phyloP scores from a whole-genome alignment of 192 early-diverging fungal genomes.

The Allomyces javanicus region DNA sequence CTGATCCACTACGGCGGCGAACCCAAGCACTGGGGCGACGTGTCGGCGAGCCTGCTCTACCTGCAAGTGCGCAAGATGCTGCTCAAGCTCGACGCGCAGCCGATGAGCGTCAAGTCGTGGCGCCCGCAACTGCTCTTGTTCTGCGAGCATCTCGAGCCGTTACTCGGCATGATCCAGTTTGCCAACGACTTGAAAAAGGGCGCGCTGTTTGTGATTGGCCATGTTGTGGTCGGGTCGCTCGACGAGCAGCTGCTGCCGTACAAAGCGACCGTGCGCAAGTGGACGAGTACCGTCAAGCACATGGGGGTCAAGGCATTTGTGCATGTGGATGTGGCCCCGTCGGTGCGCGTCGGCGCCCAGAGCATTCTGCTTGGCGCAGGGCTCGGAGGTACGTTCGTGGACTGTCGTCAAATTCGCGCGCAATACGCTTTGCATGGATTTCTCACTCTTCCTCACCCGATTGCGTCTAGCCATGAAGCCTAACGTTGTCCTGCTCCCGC shows the following conservation, averaged over 20 bases:
- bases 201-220: slow-evolving; percentile 42
- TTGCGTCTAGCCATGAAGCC: no score
- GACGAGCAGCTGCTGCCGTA: slow-evolving; percentile 25
- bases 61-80: slow-evolving; percentile 53
- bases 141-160: slow-evolving; percentile 35
- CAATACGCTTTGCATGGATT: no score
- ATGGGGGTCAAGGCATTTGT: slow-evolving; percentile 42
- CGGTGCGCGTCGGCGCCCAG: slow-evolving; percentile 27
- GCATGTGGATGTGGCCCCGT: slow-evolving; percentile 27
- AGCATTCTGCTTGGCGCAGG: slow-evolving; percentile 39
- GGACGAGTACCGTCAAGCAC: slow-evolving; percentile 38
- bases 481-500: no score
- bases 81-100: slow-evolving; percentile 35
- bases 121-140: slow-evolving; percentile 45
- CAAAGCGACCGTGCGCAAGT: slow-evolving; percentile 25
- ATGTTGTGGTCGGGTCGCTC: slow-evolving; percentile 35
- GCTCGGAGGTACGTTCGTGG: slow-evolving; percentile 23
- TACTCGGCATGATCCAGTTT: slow-evolving; percentile 36
- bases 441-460: no score
- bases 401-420: no score
- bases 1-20: slow-evolving; percentile 43
- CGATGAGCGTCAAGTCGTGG: slow-evolving; percentile 54
- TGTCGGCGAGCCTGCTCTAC: slow-evolving; percentile 46
- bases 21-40: slow-evolving; percentile 50
- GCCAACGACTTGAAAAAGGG: slow-evolving; percentile 52